These are phyloP conservation scores for Cardamine occulta DNA, from an alignment of 345 rosid genomes.

Conservation along the genomic window DNA sequence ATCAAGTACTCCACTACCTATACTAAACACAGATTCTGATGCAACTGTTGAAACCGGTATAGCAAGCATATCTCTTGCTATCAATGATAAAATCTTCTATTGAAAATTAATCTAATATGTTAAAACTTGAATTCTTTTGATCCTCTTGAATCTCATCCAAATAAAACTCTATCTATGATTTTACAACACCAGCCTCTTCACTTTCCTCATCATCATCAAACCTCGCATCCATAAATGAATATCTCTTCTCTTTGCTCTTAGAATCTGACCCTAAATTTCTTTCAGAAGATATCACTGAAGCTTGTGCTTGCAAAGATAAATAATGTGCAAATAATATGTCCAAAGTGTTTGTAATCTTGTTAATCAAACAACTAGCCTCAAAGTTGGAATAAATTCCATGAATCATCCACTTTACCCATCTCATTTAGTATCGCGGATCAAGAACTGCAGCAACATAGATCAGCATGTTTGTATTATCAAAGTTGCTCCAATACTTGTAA, in stretches of 20 bases:
- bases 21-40: constrained; percentile 22
- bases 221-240: background rate
- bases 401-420: too few species aligned
- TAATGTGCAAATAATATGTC: too few species aligned
- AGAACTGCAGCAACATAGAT: too few species aligned
- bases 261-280: background rate
- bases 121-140: background rate
- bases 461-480: too few species aligned
- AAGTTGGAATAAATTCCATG: too few species aligned
- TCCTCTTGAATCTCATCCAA: background rate
- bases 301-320: too few species aligned
- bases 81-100: constrained; percentile 7
- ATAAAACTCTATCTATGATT: constrained; percentile 4
- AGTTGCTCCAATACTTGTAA: too few species aligned
- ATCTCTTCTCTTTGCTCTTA: background rate
- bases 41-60: constrained; percentile 28
- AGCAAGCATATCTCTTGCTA: constrained; percentile 30
- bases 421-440: too few species aligned
- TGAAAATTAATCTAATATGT: constrained; percentile 20
- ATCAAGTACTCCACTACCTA: constrained; percentile 2
- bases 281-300: too few species aligned
- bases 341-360: background rate
- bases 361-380: too few species aligned
- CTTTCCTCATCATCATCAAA: constrained; percentile 8
- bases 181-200: background rate